Evolutionary conservation across 441 rosid species (phyloP).

Genomic region (Dalechampia spathulata): DNA sequence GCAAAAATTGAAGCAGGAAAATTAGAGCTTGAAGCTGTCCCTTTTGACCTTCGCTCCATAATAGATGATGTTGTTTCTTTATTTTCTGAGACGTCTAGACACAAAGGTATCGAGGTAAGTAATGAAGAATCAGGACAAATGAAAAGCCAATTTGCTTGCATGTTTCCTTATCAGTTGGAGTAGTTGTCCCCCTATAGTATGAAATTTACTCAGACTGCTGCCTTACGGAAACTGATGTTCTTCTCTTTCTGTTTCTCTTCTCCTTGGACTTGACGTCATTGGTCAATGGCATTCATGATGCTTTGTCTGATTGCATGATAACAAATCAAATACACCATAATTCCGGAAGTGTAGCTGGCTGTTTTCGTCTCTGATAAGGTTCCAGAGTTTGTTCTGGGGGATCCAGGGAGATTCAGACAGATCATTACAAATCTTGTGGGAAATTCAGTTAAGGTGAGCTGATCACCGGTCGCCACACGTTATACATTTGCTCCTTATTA

Average conservation of each 20-base stretch:
- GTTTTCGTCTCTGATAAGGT: constrained; percentile 83
- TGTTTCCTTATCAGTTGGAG: not conserved
- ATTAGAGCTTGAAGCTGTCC: constrained; percentile 78
- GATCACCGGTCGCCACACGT: constrained; percentile 20
- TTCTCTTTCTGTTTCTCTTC: constrained; percentile 17
- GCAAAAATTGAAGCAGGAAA: constrained; percentile 97
- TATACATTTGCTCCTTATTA: not conserved
- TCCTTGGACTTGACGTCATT: constrained; percentile 6
- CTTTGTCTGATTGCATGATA: not conserved
- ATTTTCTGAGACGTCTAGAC: constrained; percentile 82
- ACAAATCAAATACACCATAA: constrained; percentile 15
- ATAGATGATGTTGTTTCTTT: constrained; percentile 92
- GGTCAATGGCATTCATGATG: constrained; percentile 7
- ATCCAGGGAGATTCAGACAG: constrained; percentile 95
- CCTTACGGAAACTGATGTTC: constrained; percentile 15
- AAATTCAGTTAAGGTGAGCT: constrained; percentile 85
- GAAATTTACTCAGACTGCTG: not conserved
- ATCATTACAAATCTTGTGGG: constrained; percentile 93
- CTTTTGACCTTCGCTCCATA: constrained; percentile 67
- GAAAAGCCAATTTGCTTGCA: not conserved
- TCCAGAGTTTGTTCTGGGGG: constrained; percentile 78
- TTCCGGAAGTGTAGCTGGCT: constrained; percentile 57
- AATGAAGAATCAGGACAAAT: not conserved
- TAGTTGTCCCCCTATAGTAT: not conserved
- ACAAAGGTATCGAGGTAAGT: constrained; percentile 87